Evolutionary conservation across 768 basidiomycete genomes (phyloP), one percentile per base, ranked within the genome.

Genomic region (Goffeauzyma gilvescens): DNA sequence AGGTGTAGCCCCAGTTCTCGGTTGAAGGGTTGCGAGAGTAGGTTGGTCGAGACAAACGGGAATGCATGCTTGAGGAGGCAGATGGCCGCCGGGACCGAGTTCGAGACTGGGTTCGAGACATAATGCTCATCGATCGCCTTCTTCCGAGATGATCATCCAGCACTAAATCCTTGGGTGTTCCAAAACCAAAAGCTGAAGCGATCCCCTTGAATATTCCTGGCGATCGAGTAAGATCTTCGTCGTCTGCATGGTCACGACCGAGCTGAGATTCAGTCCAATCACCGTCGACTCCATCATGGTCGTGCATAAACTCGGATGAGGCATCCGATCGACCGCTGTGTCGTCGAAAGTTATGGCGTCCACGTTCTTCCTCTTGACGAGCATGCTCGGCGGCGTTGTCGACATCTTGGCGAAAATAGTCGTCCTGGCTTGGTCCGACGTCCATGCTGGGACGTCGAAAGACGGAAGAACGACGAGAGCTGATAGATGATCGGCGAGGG

Each of bases 1-100:
- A 55, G 17, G 48, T 45, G 31, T 62, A 58, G 15, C 64, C 62
- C 60, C 62, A 63, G 26, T 50, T 49, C 32, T 61, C 62, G n/a
- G 27, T 35, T 7, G 55, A 55, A 0, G 49, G 41, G 4, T 48
- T 41, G 4, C 50, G 48, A n/a, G 54, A 59, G 33, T 44, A 44
- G n/a, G n/a, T n/a, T n/a, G n/a, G n/a, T n/a, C n/a, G n/a, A n/a
- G n/a, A n/a, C n/a, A n/a, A n/a, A n/a, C n/a, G n/a, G n/a, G n/a
- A n/a, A n/a, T n/a, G n/a, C n/a, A n/a, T n/a, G n/a, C n/a, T n/a
- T n/a, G n/a, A n/a, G n/a, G n/a, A n/a, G n/a, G n/a, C n/a, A n/a
- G n/a, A n/a, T n/a, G n/a, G n/a, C n/a, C n/a, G n/a, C 18, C 40
- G 50, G 1, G 59, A 63, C 2, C 49, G 47, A 31, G 50, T 38